phyloP scores from a whole-genome alignment of 1,139 yeast genomes.

The Geotrichum cucujoidarum region DNA sequence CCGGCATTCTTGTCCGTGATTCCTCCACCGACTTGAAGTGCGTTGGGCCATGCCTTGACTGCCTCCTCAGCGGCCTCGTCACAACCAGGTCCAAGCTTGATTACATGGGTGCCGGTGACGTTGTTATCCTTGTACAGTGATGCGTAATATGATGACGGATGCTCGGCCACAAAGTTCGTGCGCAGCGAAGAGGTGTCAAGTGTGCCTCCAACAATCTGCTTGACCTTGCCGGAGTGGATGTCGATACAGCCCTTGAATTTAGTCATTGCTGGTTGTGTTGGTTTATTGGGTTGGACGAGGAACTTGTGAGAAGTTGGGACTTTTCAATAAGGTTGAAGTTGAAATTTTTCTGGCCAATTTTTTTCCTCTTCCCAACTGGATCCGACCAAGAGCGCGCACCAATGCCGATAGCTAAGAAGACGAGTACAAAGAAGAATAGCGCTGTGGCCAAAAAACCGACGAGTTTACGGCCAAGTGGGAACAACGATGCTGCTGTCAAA shows the following conservation, averaged over 20 bases:
- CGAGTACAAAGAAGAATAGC: background rate
- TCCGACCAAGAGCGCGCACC: background rate
- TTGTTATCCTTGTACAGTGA: slow-evolving; percentile 55
- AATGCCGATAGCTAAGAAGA: slow-evolving; percentile 8
- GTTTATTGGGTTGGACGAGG: background rate
- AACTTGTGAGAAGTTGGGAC: slow-evolving; percentile 2
- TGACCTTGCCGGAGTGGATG: slow-evolving; percentile 89
- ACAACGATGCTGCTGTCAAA: background rate
- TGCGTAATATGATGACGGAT: slow-evolving; percentile 75
- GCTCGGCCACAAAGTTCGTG: slow-evolving; percentile 77
- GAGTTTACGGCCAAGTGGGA: background rate
- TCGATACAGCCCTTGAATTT: slow-evolving; percentile 91
- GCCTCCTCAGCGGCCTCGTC: slow-evolving; percentile 82
- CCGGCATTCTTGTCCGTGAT: slow-evolving; percentile 68
- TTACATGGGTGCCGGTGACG: slow-evolving; percentile 81
- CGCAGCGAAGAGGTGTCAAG: slow-evolving; percentile 44
- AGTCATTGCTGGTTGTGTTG: slow-evolving; percentile 51
- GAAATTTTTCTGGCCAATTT: slow-evolving; percentile 3
- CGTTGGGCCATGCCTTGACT: slow-evolving; percentile 63
- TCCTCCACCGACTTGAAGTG: slow-evolving; percentile 90
- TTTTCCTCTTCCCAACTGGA: background rate
- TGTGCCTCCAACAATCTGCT: slow-evolving; percentile 95
- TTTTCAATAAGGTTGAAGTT: background rate
- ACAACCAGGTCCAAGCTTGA: slow-evolving; percentile 81
- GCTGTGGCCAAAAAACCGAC: background rate